Conservation (phyloP, 495 filamentous ascomycete genomes). For the Venustampulla echinocandica region DNA sequence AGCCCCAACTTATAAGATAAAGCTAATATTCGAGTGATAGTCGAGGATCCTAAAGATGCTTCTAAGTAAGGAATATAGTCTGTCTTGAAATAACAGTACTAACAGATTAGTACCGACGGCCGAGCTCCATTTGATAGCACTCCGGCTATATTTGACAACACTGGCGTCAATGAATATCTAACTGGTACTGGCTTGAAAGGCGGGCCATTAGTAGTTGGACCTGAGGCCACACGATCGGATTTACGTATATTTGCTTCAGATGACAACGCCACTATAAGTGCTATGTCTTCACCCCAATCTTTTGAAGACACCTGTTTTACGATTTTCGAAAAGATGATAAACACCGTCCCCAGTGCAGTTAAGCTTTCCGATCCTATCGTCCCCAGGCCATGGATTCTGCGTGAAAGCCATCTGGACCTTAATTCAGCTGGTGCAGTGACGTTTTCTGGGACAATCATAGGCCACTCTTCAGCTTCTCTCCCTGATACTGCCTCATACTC, state of each 20-base stretch:
- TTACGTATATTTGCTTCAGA: conserved; percentile 32
- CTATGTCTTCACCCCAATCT: conserved; percentile 23
- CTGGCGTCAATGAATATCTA: conserved; percentile 8
- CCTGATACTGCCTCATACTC: conserved; percentile 7
- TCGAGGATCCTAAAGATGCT: neutral
- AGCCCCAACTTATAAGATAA: neutral
- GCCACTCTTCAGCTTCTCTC: neutral
- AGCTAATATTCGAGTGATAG: conserved; percentile 1
- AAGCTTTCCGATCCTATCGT: conserved; percentile 28
- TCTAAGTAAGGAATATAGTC: neutral
- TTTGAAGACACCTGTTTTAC: conserved; percentile 27
- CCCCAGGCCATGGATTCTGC: conserved; percentile 17
- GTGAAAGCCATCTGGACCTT: conserved; percentile 8
- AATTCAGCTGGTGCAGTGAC: conserved; percentile 6
- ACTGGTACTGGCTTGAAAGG: conserved; percentile 4
- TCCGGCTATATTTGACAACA: conserved; percentile 6
- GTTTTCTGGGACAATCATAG: conserved; percentile 7
- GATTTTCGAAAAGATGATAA: conserved; percentile 35
- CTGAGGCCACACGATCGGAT: conserved; percentile 30
- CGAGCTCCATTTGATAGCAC: conserved; percentile 14
- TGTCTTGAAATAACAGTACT: conserved; percentile 5
- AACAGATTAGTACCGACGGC: conserved; percentile 24
- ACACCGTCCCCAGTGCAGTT: conserved; percentile 29
- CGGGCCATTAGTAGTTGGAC: conserved; percentile 25
- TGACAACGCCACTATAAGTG: conserved; percentile 28